Base-by-base conservation (phyloP, 768 basidiomycete genomes). In the Suillus fuscotomentosus region DNA sequence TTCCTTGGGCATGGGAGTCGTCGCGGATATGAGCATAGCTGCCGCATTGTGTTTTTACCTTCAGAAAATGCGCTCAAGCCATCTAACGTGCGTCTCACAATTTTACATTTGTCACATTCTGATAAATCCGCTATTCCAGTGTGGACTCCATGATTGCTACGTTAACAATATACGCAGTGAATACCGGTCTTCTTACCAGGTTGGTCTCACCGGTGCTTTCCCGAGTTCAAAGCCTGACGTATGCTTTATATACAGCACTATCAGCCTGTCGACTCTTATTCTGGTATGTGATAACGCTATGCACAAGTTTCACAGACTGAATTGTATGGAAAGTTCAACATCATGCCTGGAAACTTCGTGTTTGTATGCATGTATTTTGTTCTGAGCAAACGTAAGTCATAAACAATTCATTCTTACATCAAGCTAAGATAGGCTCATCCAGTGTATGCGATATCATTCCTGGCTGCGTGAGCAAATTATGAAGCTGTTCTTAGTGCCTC, bases 371-470 rank as follows among this genome's bases (percentile, higher is more conserved):
- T 81, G 55, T 90, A 89, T 71, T 89, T 91, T 65, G 80, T 86
- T 59, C 73, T 90, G 42, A 86, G 84, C 72, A 91, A 90, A 78
- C 68, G 88, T 88, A 70, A 67, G 87, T 73, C 34, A 3, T 45
- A 31, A 31, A 7, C 54, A 42, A n/a, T 51, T n/a, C 17, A 22
- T 51, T 20, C 50, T n/a, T 8, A 31, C 31, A 20, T 66, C 17
- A 36, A 60, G 48, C 43, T 55, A 60, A 55, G 65, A 55, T 53
- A 59, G 36, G 56, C 36, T 64, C 13, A 36, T 56, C 39, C 62
- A 87, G 86, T 88, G n/a, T 87, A 88, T 66, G 84, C 82, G 0
- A 83, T 86, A 59, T 88, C 88, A n/a, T 81, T 87, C 73, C 77
- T 89, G 71, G 87, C 88, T 45, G 86, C 88, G 86, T 87, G 70